Percentiles rank a stretch among this genome's conserved stretches.
Conservation (phyloP, 2,329 filamentous ascomycete genomes). For the Elsinoe ampelina region DNA sequence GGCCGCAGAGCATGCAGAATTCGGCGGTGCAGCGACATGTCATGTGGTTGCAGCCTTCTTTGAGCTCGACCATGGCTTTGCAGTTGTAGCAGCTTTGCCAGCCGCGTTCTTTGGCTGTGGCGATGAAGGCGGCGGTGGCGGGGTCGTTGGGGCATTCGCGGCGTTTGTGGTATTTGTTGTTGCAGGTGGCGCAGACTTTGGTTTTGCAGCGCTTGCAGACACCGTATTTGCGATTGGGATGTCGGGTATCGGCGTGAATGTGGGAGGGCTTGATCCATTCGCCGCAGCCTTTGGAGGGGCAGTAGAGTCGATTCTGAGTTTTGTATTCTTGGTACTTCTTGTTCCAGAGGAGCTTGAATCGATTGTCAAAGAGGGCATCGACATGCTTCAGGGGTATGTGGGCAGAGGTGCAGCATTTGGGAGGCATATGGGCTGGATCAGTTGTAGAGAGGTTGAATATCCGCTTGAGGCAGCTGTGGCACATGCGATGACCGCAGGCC, state of each 20-base stretch:
- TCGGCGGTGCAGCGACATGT: constrained; percentile 74
- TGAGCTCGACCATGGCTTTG: constrained; percentile 63
- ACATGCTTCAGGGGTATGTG: constrained; percentile 69
- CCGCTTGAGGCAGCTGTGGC: constrained; percentile 62
- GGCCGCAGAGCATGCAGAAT: constrained; percentile 79
- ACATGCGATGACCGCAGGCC: constrained; percentile 74
- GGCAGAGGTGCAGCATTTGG: constrained; percentile 65
- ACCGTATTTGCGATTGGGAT: constrained; percentile 51
- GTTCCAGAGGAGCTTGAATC: constrained; percentile 74
- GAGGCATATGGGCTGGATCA: constrained; percentile 76
- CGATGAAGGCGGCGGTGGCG: constrained; percentile 53
- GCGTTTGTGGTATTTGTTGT: constrained; percentile 61
- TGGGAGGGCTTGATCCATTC: constrained; percentile 69
- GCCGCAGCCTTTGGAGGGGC: constrained; percentile 61
- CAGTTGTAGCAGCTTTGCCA: constrained; percentile 73
- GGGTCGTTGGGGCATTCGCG: constrained; percentile 64
- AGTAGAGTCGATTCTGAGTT: constrained; percentile 67
- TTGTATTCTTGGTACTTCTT: constrained; percentile 69
- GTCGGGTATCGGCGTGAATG: constrained; percentile 44
- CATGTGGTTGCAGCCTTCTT: constrained; percentile 82
- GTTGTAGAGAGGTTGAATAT: constrained; percentile 66
- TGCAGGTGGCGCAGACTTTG: constrained; percentile 66
- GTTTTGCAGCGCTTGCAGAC: constrained; percentile 62
- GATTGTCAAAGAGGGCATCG: constrained; percentile 60
- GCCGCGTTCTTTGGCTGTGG: constrained; percentile 56